A percentile compares a stretch with the other conserved stretches of the same genome.
Evolutionary conservation across 2,329 filamentous ascomycete species (phyloP).

Genomic region (Arthrobotrys iridis): DNA sequence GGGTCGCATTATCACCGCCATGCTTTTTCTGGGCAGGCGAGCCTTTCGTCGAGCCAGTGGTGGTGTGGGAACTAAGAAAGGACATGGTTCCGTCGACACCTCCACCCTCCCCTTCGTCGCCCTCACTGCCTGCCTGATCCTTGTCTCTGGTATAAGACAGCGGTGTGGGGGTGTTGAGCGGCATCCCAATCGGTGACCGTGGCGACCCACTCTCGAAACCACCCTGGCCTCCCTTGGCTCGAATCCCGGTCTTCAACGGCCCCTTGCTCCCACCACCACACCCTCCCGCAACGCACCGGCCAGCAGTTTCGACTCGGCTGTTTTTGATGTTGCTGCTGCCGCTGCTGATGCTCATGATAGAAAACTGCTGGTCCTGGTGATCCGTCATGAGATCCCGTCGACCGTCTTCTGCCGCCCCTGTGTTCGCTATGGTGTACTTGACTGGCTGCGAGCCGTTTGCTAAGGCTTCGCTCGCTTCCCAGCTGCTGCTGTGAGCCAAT

Average conservation of each 20-base stretch:
- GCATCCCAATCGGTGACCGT: slow-evolving; percentile 47
- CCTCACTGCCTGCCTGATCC: slow-evolving; percentile 31
- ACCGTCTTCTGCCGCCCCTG: slow-evolving; percentile 9
- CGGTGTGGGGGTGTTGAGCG: slow-evolving; percentile 41
- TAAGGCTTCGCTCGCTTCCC: slow-evolving; percentile 24
- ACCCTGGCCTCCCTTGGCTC: slow-evolving; percentile 33
- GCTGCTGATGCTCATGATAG: not conserved
- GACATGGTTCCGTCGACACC: slow-evolving; percentile 17
- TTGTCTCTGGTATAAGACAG: slow-evolving; percentile 35
- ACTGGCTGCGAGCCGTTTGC: slow-evolving; percentile 1
- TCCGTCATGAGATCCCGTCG: slow-evolving; percentile 14
- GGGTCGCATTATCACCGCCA: slow-evolving; percentile 42
- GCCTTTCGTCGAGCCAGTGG: slow-evolving; percentile 7
- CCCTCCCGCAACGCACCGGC: slow-evolving; percentile 42
- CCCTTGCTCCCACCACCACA: slow-evolving; percentile 32
- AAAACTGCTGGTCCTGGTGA: slow-evolving; percentile 6
- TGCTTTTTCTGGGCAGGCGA: slow-evolving; percentile 40
- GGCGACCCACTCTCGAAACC: slow-evolving; percentile 27
- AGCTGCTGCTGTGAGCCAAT: slow-evolving; percentile 8
- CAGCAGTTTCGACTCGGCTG: not conserved
- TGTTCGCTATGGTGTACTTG: slow-evolving; percentile 6
- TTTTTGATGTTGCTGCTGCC: too few relatives aligned
- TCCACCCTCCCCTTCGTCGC: slow-evolving; percentile 36
- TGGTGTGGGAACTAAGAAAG: slow-evolving; percentile 36
- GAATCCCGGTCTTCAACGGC: slow-evolving; percentile 21